Base-by-base conservation (phyloP, 1,139 yeast species). In the Hyphopichia wangnamkhiaoensis region DNA sequence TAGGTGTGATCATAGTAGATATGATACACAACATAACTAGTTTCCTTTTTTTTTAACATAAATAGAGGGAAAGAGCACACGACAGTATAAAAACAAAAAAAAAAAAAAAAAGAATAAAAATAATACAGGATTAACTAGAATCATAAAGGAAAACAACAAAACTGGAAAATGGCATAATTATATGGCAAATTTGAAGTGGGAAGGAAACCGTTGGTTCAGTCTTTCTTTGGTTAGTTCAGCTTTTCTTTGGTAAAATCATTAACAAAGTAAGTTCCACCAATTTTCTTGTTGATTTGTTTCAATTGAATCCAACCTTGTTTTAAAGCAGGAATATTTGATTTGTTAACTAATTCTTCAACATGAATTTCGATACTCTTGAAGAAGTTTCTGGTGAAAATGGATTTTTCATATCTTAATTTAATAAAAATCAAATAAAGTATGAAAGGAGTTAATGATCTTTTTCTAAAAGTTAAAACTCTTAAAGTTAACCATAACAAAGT, bases 391-490 rank as follows among this genome's bases (percentile, higher is more conserved):
- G 90, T 84, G 66, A 82, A 82, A 33, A 80, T 71, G 7, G 94
- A 84, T 52, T 80, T 82, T 58, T 88, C 95, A 58, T 73, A 87
- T 62, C 96, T 79, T 45, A 85, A 65, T 65, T 87, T 87, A 61
- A 89, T 73, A 64, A 91, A 91, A 16, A 80, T 45, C 23, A 79
- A 57, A 63, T 84, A 89, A 31, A 78, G 62, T 19, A 75, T 48
- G 33, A 86, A 71, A 14, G 82, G 77, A 41, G 81, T 53, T 71
- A 87, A 74, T 29, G 91, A 82, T 53, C 82, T 79, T 52, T 66
- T 71, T 58, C 82, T 74, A 68, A 82, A 82, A n/a, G 82, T 58
- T 33, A 89, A 37, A 23, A 86, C 77, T 49, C 80, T 71, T 39
- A 80, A 36, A 10, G 79, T 40, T 46, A 83, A 68, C 59, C 76